Evolutionary conservation across 1,284 basidiomycete genomes (phyloP).

Genomic region (Erythrobasidium hasegawianum): DNA sequence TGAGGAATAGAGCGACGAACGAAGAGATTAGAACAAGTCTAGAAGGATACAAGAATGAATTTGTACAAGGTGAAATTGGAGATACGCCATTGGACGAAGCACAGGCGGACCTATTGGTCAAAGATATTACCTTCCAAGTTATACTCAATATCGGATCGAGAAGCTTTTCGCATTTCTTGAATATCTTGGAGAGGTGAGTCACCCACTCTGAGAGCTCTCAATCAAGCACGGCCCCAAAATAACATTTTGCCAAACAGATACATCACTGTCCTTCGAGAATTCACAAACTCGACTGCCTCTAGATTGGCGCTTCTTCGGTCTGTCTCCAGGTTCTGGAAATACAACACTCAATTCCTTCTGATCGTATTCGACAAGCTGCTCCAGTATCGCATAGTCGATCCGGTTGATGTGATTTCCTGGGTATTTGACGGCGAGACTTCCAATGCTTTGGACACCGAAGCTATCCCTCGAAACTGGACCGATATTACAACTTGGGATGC

Average conservation of each 20-base stretch:
- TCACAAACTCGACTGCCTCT: conserved; percentile 60
- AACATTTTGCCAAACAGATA: too few relatives aligned
- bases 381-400: conserved; percentile 96
- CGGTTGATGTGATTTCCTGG: conserved; percentile 83
- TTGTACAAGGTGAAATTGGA: conserved; percentile 37
- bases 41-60: conserved; percentile 53
- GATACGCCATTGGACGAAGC: conserved; percentile 40
- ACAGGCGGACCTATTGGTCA: conserved; percentile 63
- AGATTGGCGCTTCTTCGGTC: conserved; percentile 68
- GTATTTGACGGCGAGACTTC: conserved; percentile 59
- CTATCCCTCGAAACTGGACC: conserved; percentile 51
- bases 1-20: conserved; percentile 69
- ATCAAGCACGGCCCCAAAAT: too few relatives aligned
- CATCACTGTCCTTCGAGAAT: conserved; percentile 74
- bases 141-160: conserved; percentile 86
- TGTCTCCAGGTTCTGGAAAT: conserved; percentile 73
- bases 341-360: conserved; percentile 74
- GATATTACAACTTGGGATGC: conserved; percentile 74
- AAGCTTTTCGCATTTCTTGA: conserved; percentile 96
- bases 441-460: conserved; percentile 49
- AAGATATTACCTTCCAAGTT: conserved; percentile 81
- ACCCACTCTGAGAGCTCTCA: too few relatives aligned
- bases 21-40: conserved; percentile 64
- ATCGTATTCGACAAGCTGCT: conserved; percentile 97
- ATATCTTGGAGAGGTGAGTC: conserved; percentile 75